These are phyloP conservation scores for Vanderwaltozyma verrucispora DNA, from an alignment of 805 yeast genomes.

Conservation along the genomic window DNA sequence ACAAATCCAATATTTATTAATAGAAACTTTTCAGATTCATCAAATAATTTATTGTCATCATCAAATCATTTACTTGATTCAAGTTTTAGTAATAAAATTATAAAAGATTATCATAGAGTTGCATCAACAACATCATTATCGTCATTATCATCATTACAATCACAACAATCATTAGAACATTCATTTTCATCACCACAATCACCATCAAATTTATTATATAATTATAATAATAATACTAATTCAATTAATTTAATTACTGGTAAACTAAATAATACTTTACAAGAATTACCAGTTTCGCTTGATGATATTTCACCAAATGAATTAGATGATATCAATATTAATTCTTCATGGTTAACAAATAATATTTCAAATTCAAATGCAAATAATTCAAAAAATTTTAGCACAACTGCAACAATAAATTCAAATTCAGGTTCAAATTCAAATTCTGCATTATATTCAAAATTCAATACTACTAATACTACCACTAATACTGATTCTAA, in stretches of 20 bases:
- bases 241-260: constrained; percentile 9
- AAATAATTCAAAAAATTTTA: background rate
- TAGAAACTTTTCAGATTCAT: constrained; percentile 7
- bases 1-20: background rate
- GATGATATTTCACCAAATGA: constrained; percentile 2
- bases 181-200: constrained; percentile 22
- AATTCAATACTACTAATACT: background rate
- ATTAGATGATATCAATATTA: background rate
- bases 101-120: constrained; percentile 23
- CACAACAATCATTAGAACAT: constrained; percentile 26
- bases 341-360: background rate
- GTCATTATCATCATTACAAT: constrained; percentile 25
- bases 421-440: constrained; percentile 1
- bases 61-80: constrained; percentile 14
- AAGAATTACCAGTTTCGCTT: background rate
- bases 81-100: constrained; percentile 13
- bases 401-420: background rate
- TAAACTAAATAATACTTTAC: background rate
- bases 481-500: background rate
- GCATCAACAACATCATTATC: constrained; percentile 25
- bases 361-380: background rate
- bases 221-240: constrained; percentile 3
- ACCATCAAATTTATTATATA: constrained; percentile 13
- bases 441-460: background rate
- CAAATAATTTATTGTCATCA: constrained; percentile 6